phyloP scores from a whole-genome alignment of 2,329 filamentous ascomycete species.

The Purpureocillium lavendulum region DNA sequence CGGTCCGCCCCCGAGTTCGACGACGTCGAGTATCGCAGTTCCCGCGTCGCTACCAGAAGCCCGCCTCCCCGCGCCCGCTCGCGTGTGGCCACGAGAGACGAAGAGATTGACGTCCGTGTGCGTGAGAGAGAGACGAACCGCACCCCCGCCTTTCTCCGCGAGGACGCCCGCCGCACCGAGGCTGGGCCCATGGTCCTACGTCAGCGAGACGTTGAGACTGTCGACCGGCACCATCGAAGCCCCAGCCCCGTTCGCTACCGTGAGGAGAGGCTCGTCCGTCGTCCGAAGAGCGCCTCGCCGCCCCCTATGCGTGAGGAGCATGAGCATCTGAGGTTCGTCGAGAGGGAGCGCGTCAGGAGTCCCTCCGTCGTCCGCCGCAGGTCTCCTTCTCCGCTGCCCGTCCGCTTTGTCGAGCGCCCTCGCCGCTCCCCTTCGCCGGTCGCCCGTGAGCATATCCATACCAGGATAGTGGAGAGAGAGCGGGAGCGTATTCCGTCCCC shows the following conservation, averaged over 20 bases:
- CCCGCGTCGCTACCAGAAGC: slow-evolving; percentile 13
- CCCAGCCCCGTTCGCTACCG: slow-evolving; percentile 33
- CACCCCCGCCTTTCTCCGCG: slow-evolving; percentile 42
- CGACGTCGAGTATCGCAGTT: slow-evolving; percentile 15
- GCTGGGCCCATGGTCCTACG: slow-evolving; percentile 45
- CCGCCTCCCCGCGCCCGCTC: slow-evolving; percentile 17
- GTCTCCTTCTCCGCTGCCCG: slow-evolving; percentile 18
- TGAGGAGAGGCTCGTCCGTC: slow-evolving; percentile 33
- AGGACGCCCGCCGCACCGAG: slow-evolving; percentile 38
- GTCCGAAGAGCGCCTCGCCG: slow-evolving; percentile 34
- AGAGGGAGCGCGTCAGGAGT: slow-evolving; percentile 29
- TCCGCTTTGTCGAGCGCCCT: slow-evolving; percentile 28
- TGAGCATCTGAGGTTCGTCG: slow-evolving; percentile 27
- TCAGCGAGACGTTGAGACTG: slow-evolving; percentile 45
- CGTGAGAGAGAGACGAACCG: slow-evolving; percentile 36
- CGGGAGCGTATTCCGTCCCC: slow-evolving; percentile 32
- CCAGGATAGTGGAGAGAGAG: slow-evolving; percentile 41
- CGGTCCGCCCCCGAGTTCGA: slow-evolving; percentile 19
- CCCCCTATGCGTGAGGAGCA: slow-evolving; percentile 22
- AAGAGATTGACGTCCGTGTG: slow-evolving; percentile 32
- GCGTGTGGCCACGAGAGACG: slow-evolving; percentile 12
- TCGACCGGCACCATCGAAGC: slow-evolving; percentile 39
- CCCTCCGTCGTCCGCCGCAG: slow-evolving; percentile 23
- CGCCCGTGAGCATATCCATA: slow-evolving; percentile 37
- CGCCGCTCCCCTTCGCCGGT: slow-evolving; percentile 28